Conservation (phyloP, 1,284 basidiomycete species). For the Trichosporon faecale region DNA sequence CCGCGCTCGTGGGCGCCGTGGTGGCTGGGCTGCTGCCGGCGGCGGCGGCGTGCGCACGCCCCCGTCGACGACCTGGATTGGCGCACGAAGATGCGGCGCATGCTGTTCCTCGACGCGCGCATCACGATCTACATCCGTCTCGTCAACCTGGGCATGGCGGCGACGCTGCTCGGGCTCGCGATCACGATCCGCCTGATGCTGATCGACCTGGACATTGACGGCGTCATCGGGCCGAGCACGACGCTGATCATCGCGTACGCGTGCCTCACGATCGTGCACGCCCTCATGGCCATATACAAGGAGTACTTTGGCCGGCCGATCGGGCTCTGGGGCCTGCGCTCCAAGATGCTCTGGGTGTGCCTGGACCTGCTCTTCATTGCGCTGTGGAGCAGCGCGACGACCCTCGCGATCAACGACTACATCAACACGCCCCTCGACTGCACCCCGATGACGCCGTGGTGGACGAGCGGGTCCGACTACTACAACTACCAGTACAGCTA, state of each 20-base stretch:
- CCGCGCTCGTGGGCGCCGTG: conserved; percentile 3
- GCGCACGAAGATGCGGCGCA: conserved; percentile 43
- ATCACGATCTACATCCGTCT: conserved; percentile 57
- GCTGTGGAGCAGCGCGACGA: conserved; percentile 48
- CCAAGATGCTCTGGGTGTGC: conserved; percentile 54
- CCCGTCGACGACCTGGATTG: conserved; percentile 29
- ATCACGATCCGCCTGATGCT: conserved; percentile 52
- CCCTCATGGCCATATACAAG: conserved; percentile 52
- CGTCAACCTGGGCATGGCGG: conserved; percentile 54
- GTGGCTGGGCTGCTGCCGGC: conserved; percentile 2
- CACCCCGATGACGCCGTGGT: conserved; percentile 43
- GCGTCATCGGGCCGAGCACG: conserved; percentile 57
- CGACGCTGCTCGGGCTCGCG: conserved; percentile 53
- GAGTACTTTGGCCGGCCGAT: conserved; percentile 60
- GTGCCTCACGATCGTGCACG: conserved; percentile 55
- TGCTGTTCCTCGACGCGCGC: conserved; percentile 53
- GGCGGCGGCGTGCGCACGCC: not conserved
- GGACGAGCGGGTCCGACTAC: conserved; percentile 28
- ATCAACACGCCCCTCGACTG: conserved; percentile 58
- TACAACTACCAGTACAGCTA: conserved; percentile 1
- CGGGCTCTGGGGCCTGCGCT: conserved; percentile 57
- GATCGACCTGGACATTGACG: conserved; percentile 37
- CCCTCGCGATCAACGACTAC: conserved; percentile 57
- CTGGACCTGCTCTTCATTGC: conserved; percentile 57
- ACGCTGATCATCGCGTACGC: conserved; percentile 56